Conservation (phyloP, 805 yeast species). For the Dipodascus geniculatus region DNA sequence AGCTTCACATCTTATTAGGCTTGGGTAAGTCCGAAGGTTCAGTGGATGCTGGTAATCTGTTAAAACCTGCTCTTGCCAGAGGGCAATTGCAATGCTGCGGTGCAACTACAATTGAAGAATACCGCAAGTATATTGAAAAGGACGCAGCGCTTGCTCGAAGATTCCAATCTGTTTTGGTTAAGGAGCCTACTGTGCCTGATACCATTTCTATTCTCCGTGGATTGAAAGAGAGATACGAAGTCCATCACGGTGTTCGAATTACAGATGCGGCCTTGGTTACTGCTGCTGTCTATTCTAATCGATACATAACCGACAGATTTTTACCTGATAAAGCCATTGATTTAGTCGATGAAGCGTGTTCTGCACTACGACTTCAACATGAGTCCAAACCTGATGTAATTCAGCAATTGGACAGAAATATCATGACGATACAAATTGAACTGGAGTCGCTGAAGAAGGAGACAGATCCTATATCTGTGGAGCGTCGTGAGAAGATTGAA, state of each 20-base stretch:
- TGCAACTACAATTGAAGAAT: conserved; percentile 93
- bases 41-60: conserved; percentile 86
- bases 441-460: conserved; percentile 89
- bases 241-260: conserved; percentile 94
- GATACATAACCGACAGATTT: conserved; percentile 85
- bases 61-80: conserved; percentile 89
- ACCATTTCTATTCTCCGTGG: conserved; percentile 89
- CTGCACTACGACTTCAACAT: conserved; percentile 86
- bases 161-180: conserved; percentile 76
- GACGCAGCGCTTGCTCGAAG: conserved; percentile 94
- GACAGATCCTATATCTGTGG: conserved; percentile 72
- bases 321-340: conserved; percentile 96
- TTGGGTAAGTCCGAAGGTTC: conserved; percentile 91
- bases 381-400: conserved; percentile 95
- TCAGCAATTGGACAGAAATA: conserved; percentile 73
- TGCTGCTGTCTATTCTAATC: conserved; percentile 79
- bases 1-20: conserved; percentile 79
- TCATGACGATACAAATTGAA: conserved; percentile 92
- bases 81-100: conserved; percentile 90
- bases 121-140: conserved; percentile 83
- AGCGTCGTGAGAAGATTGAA: conserved; percentile 65
- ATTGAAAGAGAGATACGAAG: conserved; percentile 86
- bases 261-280: conserved; percentile 88
- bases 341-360: conserved; percentile 93
- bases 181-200: conserved; percentile 84